Evolutionary conservation across 306 rosid species (phyloP).

Genomic region (Biancaea sappan): DNA sequence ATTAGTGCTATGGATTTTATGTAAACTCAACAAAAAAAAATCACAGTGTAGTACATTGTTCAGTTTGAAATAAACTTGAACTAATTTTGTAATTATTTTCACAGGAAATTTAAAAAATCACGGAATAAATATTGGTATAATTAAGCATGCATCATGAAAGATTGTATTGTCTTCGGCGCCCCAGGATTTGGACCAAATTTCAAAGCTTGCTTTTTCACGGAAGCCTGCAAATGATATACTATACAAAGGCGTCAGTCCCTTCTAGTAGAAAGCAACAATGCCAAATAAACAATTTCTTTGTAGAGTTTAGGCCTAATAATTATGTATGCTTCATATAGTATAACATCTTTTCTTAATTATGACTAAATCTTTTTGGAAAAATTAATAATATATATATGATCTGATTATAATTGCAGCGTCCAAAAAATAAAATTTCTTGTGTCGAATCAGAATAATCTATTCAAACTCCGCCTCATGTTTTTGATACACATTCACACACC

Average conservation of each 20-base stretch:
- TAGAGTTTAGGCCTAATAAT: background rate
- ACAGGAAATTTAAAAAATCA: too few relatives aligned
- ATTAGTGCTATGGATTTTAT: too few relatives aligned
- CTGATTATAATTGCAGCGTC: background rate
- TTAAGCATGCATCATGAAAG: background rate
- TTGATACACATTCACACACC: background rate
- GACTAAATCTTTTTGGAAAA: background rate
- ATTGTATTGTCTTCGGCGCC: background rate
- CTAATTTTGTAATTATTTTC: background rate
- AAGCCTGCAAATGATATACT: background rate
- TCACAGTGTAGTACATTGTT: too few relatives aligned
- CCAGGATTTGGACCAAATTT: background rate
- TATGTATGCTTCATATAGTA: background rate
- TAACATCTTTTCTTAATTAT: background rate
- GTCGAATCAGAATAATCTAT: background rate
- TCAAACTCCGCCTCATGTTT: background rate
- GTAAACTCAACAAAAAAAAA: too few relatives aligned
- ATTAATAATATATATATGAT: background rate
- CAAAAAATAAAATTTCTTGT: background rate
- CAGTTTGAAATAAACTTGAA: conserved; percentile 5
- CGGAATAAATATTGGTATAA: background rate
- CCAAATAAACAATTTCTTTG: background rate
- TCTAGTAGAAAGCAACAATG: background rate
- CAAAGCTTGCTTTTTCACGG: background rate
- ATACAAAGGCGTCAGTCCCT: background rate